Conservation (phyloP, 2,329 filamentous ascomycete genomes). For the Colletotrichum liriopes region DNA sequence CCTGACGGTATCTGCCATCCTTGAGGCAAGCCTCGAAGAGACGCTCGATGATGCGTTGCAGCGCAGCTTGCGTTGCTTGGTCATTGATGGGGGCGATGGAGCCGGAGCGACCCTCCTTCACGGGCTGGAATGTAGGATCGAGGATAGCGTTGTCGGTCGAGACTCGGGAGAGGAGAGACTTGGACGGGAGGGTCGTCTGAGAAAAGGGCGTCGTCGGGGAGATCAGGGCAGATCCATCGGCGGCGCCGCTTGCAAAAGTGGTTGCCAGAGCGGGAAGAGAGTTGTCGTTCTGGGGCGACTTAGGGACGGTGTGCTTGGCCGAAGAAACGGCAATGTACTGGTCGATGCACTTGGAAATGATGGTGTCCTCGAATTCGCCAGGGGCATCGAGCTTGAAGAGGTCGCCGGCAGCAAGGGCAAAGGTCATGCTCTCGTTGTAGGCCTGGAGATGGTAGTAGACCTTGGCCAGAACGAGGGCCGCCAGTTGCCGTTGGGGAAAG, state of each 20-base stretch:
- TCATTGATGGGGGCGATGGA: conserved; percentile 78
- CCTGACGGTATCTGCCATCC: conserved; percentile 91
- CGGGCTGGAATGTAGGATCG: conserved; percentile 71
- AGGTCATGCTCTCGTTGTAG: conserved; percentile 99
- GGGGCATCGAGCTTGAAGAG: conserved; percentile 93
- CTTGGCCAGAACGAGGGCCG: conserved; percentile 94
- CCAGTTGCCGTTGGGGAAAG: conserved; percentile 93
- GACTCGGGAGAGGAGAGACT: conserved; percentile 92
- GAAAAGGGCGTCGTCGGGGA: conserved; percentile 97
- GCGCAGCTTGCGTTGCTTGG: conserved; percentile 81
- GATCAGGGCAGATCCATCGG: conserved; percentile 80
- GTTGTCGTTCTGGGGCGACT: conserved; percentile 57
- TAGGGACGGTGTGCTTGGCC: conserved; percentile 64
- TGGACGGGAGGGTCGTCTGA: conserved; percentile 92
- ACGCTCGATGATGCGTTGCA: conserved; percentile 88
- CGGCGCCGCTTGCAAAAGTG: conserved; percentile 78
- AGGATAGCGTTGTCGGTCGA: conserved; percentile 75
- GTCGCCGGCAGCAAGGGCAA: conserved; percentile 94
- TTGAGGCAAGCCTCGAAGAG: conserved; percentile 92
- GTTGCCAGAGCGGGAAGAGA: conserved; percentile 81
- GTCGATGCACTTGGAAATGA: conserved; percentile 98
- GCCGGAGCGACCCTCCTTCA: conserved; percentile 68
- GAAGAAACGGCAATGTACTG: conserved; percentile 89
- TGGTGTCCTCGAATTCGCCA: conserved; percentile 98
- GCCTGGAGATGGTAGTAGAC: conserved; percentile 99